These are phyloP conservation scores for Colletotrichum truncatum DNA, from an alignment of 2,329 filamentous ascomycete species.

Conservation along the genomic window DNA sequence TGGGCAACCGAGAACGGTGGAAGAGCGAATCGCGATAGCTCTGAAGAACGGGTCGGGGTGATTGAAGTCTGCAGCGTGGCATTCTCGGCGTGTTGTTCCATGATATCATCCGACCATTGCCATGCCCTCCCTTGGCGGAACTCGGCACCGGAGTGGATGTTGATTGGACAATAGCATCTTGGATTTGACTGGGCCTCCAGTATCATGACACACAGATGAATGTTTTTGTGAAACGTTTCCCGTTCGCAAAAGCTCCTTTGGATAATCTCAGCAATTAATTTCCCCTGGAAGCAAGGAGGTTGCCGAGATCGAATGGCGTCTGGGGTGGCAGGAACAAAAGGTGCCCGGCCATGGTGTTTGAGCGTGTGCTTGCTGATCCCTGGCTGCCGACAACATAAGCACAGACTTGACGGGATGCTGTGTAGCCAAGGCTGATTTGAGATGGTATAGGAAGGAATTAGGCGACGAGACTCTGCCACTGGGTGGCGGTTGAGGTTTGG, in stretches of 20 bases:
- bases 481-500: background rate
- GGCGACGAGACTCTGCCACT: background rate
- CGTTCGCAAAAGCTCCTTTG: constrained; percentile 7
- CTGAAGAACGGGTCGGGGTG: background rate
- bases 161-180: constrained; percentile 16
- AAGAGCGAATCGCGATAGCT: background rate
- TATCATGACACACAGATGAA: constrained; percentile 28
- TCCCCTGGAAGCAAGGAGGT: background rate
- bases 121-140: constrained; percentile 26
- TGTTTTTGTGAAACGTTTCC: constrained; percentile 28
- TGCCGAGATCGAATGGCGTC: constrained; percentile 18
- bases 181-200: constrained; percentile 6
- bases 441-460: background rate
- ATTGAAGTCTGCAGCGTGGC: background rate
- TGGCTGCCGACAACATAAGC: background rate
- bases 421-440: constrained; percentile 15
- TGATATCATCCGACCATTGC: constrained; percentile 27
- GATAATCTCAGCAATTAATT: background rate
- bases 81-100: constrained; percentile 23
- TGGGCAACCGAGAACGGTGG: background rate
- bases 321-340: background rate
- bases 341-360: too few species aligned
- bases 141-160: constrained; percentile 12
- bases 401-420: background rate
- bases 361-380: background rate